Percentiles rank a stretch among this genome's conserved stretches.
Evolutionary conservation across 2,329 filamentous ascomycete genomes (phyloP).

Genomic region (Elsinoe batatas): DNA sequence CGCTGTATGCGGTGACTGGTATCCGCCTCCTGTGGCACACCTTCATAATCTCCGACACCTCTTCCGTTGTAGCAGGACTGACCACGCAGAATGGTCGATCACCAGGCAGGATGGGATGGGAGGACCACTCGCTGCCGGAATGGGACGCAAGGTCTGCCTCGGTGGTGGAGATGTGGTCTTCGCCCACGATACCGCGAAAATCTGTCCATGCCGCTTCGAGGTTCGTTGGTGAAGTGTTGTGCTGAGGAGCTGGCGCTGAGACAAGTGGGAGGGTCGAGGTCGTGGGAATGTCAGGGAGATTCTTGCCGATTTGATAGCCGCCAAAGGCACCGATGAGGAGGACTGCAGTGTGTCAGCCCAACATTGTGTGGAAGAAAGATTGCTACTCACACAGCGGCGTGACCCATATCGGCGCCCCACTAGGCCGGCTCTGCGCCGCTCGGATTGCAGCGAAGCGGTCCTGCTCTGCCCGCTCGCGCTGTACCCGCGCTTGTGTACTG

Average conservation of each 20-base stretch:
- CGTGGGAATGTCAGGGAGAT: conserved; percentile 36
- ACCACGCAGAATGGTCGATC: conserved; percentile 54
- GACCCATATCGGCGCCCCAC: conserved; percentile 22
- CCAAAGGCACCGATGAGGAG: conserved; percentile 41
- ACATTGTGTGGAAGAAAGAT: too few relatives aligned
- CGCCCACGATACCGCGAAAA: conserved; percentile 51
- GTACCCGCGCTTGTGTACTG: conserved; percentile 48
- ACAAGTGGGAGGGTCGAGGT: conserved; percentile 48
- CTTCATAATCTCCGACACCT: conserved; percentile 82
- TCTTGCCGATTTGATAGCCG: conserved; percentile 47
- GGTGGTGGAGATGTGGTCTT: conserved; percentile 52
- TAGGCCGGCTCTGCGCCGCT: conserved; percentile 22
- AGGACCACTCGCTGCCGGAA: conserved; percentile 54
- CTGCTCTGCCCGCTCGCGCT: conserved; percentile 49
- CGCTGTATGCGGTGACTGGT: conserved; percentile 77
- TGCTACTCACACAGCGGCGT: conserved; percentile 24
- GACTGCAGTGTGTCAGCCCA: conserved; percentile 36
- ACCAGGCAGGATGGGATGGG: conserved; percentile 34
- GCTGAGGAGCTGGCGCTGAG: conserved; percentile 38
- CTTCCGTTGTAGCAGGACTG: conserved; percentile 66
- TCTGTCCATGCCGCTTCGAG: conserved; percentile 57
- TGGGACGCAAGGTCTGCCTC: conserved; percentile 46
- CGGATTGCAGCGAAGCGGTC: conserved; percentile 36
- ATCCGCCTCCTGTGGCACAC: conserved; percentile 72
- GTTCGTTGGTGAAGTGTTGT: conserved; percentile 47